These are phyloP conservation scores for Apiospora hydei DNA, from an alignment of 2,329 filamentous ascomycete genomes.

Conservation along the genomic window DNA sequence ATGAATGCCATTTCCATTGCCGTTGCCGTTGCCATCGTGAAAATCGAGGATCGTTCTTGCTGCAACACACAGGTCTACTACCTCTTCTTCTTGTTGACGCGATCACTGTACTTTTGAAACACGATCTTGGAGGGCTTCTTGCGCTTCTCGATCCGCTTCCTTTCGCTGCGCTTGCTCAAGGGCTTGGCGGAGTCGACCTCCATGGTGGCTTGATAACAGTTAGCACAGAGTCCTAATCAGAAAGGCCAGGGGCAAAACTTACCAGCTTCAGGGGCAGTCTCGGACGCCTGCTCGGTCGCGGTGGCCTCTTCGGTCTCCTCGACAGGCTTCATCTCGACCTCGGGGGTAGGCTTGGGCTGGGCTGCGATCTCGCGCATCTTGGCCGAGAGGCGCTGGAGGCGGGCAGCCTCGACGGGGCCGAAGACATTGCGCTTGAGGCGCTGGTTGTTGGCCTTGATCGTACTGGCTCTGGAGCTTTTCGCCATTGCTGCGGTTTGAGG, in stretches of 20 bases:
- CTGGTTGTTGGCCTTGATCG: constrained; percentile 82
- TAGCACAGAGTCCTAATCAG: constrained; percentile 24
- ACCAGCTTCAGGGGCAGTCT: constrained; percentile 42
- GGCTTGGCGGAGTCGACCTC: constrained; percentile 61
- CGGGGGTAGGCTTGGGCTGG: constrained; percentile 72
- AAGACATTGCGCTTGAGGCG: constrained; percentile 84
- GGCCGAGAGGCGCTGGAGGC: constrained; percentile 82
- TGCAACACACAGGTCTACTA: constrained; percentile 42
- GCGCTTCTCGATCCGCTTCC: constrained; percentile 65
- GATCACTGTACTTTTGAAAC: constrained; percentile 65
- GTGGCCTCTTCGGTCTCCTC: constrained; percentile 40
- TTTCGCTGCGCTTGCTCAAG: constrained; percentile 47
- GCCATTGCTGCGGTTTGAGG: constrained; percentile 68
- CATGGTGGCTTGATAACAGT: constrained; percentile 53
- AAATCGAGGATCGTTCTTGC: constrained; percentile 30
- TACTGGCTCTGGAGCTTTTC: constrained; percentile 82
- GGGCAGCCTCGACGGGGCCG: constrained; percentile 79
- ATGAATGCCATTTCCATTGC: constrained; percentile 17
- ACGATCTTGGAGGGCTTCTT: constrained; percentile 65
- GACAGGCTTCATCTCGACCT: constrained; percentile 58
- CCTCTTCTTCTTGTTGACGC: constrained; percentile 52
- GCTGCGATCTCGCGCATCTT: constrained; percentile 84
- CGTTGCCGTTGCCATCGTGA: constrained; percentile 21
- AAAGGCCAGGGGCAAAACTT: constrained; percentile 31
- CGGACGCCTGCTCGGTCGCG: constrained; percentile 39